These are phyloP conservation scores for Singerocomus rubriflavus DNA, from an alignment of 1,284 basidiomycete species.

Conservation along the genomic window DNA sequence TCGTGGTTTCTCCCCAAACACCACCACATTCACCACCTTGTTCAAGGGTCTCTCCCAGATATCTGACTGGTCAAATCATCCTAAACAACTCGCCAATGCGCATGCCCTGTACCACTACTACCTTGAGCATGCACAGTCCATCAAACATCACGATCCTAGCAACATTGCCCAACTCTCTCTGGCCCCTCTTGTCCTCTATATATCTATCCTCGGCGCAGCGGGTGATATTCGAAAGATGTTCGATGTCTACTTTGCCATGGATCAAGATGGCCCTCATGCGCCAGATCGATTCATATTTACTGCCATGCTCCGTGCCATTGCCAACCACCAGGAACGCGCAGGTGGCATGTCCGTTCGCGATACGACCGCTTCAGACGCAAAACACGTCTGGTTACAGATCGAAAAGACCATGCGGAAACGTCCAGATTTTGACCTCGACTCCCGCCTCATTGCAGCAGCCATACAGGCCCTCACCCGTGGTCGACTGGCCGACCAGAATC, in stretches of 20 bases:
- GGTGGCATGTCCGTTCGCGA: slow-evolving; percentile 19
- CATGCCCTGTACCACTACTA: slow-evolving; percentile 57
- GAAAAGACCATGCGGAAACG: slow-evolving; percentile 46
- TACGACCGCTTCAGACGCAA: slow-evolving; percentile 49
- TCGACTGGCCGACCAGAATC: slow-evolving; percentile 51
- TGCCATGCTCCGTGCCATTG: slow-evolving; percentile 56
- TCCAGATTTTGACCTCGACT: slow-evolving; percentile 48
- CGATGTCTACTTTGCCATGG: slow-evolving; percentile 67
- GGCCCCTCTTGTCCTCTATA: slow-evolving; percentile 53
- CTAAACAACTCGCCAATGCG: slow-evolving; percentile 58
- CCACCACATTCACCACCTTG: slow-evolving; percentile 63
- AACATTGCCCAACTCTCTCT: slow-evolving; percentile 43
- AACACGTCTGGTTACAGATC: slow-evolving; percentile 64
- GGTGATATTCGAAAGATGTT: slow-evolving; percentile 61
- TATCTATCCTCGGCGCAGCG: slow-evolving; percentile 58
- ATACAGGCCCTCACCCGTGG: slow-evolving; percentile 55
- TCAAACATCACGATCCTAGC: slow-evolving; percentile 46
- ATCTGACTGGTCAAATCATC: slow-evolving; percentile 51
- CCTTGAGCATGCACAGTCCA: slow-evolving; percentile 43
- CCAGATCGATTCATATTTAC: slow-evolving; percentile 58
- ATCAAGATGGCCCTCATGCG: slow-evolving; percentile 51
- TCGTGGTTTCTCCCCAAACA: slow-evolving; percentile 63
- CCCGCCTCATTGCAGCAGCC: slow-evolving; percentile 46
- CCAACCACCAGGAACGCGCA: slow-evolving; percentile 26
- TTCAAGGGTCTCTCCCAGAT: slow-evolving; percentile 58